Evolutionary conservation across 306 rosid species (phyloP).

Genomic region (Crataegus laevigata): DNA sequence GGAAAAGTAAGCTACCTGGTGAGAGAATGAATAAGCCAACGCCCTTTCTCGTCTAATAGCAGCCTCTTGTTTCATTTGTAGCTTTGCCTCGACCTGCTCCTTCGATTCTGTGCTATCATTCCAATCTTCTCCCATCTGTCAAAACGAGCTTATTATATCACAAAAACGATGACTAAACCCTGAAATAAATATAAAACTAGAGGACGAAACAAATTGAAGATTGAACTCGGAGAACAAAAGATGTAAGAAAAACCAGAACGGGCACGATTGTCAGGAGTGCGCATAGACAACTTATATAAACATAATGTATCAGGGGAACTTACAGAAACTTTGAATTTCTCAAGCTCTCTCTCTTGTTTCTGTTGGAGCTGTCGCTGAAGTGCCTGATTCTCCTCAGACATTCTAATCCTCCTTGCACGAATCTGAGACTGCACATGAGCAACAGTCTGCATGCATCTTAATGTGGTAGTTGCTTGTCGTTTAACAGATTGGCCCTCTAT

Average conservation of each 20-base stretch:
- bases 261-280: neutral
- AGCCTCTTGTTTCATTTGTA: constrained; percentile 53
- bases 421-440: constrained; percentile 72
- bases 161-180: neutral
- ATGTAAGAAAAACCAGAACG: neutral
- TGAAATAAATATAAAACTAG: neutral
- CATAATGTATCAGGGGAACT: constrained; percentile 12
- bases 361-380: constrained; percentile 60
- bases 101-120: constrained; percentile 53
- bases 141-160: constrained; percentile 8
- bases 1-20: constrained; percentile 47
- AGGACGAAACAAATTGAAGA: neutral
- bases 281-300: neutral
- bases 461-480: constrained; percentile 67
- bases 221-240: neutral
- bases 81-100: constrained; percentile 61
- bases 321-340: constrained; percentile 53
- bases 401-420: constrained; percentile 60
- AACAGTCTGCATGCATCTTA: constrained; percentile 88
- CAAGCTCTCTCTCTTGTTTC: constrained; percentile 59
- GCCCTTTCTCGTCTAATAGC: constrained; percentile 87
- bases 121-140: constrained; percentile 61
- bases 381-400: constrained; percentile 82
- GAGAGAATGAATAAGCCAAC: constrained; percentile 75
- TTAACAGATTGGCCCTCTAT: constrained; percentile 72